These are phyloP conservation scores for Boechera retrofracta DNA, from an alignment of 345 rosid genomes.

Conservation along the genomic window DNA sequence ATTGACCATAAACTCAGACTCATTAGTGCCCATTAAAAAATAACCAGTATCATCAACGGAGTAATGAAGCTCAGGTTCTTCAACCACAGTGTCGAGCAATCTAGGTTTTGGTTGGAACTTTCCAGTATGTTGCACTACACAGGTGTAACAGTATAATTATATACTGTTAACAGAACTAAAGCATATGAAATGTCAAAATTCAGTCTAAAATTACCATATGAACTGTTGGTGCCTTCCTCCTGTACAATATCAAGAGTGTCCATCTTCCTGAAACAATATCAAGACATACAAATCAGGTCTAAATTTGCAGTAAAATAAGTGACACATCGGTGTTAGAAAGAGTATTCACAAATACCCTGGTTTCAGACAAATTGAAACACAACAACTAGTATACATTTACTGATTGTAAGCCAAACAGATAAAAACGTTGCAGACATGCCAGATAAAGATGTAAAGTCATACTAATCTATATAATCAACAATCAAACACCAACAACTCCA, in stretches of 20 bases:
- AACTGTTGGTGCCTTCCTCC: constrained; percentile 44
- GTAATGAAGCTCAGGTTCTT: constrained; percentile 44
- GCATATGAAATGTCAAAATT: constrained; percentile 2
- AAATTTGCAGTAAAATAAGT: constrained; percentile 10
- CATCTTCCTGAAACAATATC: constrained; percentile 43
- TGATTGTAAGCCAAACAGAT: too few relatives aligned
- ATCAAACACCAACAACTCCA: too few relatives aligned
- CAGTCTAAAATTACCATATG: constrained; percentile 34
- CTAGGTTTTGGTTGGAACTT: constrained; percentile 59
- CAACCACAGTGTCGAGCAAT: constrained; percentile 46
- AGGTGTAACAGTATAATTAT: background rate
- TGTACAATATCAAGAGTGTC: constrained; percentile 50
- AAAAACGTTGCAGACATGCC: too few relatives aligned
- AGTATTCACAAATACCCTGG: constrained; percentile 16
- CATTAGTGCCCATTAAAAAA: constrained; percentile 30
- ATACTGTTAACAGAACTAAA: background rate
- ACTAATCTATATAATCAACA: too few relatives aligned
- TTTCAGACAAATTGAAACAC: background rate
- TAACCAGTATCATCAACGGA: constrained; percentile 40
- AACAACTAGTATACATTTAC: too few relatives aligned
- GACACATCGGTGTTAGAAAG: background rate
- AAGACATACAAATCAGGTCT: constrained; percentile 12
- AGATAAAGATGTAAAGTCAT: too few relatives aligned
- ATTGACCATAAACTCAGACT: constrained; percentile 36
- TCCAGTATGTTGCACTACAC: constrained; percentile 46